Conservation (phyloP, 768 basidiomycete species). For the Sporobolomyces pararoseus region DNA sequence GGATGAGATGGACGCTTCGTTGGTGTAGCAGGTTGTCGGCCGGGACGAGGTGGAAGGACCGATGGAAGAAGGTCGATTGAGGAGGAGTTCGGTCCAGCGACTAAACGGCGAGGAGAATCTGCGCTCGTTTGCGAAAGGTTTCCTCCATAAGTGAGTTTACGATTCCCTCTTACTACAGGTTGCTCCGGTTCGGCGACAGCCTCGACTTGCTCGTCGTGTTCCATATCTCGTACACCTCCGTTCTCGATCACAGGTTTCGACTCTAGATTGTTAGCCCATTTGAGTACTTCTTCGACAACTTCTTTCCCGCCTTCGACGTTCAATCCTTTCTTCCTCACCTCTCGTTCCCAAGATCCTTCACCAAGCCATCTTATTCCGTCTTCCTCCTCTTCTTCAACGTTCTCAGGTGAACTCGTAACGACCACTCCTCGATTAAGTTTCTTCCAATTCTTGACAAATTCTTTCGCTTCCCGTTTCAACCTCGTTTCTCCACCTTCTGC, state of each 20-base stretch:
- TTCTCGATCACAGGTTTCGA: slow-evolving; percentile 48
- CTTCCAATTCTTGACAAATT: not conserved
- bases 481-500: slow-evolving; percentile 47
- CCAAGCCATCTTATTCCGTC: not conserved
- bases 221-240: slow-evolving; percentile 4
- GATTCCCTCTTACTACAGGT: not conserved
- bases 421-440: not conserved
- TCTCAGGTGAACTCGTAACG: slow-evolving; percentile 3
- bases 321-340: slow-evolving; percentile 48
- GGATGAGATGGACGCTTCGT: not conserved
- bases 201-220: not conserved
- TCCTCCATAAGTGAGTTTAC: not conserved
- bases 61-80: slow-evolving; percentile 2
- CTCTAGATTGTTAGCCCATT: slow-evolving; percentile 48
- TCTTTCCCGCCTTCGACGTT: slow-evolving; percentile 60
- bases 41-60: not conserved
- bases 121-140: not conserved
- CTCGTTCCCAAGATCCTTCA: slow-evolving; percentile 5
- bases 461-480: slow-evolving; percentile 45
- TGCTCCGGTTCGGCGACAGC: not conserved
- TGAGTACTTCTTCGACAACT: slow-evolving; percentile 54
- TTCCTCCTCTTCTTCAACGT: not conserved
- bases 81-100: not conserved
- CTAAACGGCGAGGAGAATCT: too few relatives aligned
- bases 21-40: not conserved